These are phyloP conservation scores for Pichia nakasei DNA, from an alignment of 805 yeast species.

Conservation along the genomic window DNA sequence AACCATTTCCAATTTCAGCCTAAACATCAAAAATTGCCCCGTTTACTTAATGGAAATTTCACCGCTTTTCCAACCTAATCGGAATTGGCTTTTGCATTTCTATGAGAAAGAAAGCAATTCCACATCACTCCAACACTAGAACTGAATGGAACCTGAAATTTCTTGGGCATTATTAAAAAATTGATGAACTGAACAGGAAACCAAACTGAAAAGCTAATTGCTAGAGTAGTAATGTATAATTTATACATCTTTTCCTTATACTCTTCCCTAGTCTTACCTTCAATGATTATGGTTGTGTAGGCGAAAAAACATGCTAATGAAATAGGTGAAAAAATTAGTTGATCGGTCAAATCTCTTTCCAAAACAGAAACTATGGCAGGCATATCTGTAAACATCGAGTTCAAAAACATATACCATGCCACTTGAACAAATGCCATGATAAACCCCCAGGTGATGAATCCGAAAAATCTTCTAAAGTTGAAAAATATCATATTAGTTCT, in stretches of 20 bases:
- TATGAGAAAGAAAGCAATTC: constrained; percentile 86
- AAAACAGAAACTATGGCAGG: constrained; percentile 79
- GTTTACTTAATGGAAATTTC: no score
- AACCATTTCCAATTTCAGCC: no score
- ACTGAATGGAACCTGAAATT: constrained; percentile 84
- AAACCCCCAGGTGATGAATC: constrained; percentile 85
- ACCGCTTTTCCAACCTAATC: neutral
- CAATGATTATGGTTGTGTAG: constrained; percentile 76
- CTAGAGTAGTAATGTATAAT: constrained; percentile 59
- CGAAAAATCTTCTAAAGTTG: constrained; percentile 60
- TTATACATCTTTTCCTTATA: constrained; percentile 54
- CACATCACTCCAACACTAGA: constrained; percentile 81
- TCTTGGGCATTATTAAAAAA: constrained; percentile 59
- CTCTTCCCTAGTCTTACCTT: constrained; percentile 59
- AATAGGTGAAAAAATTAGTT: constrained; percentile 80
- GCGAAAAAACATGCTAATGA: constrained; percentile 73
- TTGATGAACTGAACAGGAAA: constrained; percentile 73
- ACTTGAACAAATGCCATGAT: constrained; percentile 75
- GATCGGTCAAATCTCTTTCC: constrained; percentile 84
- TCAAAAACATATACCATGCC: constrained; percentile 81
- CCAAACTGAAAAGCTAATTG: constrained; percentile 70
- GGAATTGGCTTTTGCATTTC: constrained; percentile 38
- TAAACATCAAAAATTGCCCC: no score
- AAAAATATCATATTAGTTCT: constrained; percentile 33
- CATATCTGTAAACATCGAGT: constrained; percentile 66